Conservation (phyloP, 805 yeast species). For the Candida montana region DNA sequence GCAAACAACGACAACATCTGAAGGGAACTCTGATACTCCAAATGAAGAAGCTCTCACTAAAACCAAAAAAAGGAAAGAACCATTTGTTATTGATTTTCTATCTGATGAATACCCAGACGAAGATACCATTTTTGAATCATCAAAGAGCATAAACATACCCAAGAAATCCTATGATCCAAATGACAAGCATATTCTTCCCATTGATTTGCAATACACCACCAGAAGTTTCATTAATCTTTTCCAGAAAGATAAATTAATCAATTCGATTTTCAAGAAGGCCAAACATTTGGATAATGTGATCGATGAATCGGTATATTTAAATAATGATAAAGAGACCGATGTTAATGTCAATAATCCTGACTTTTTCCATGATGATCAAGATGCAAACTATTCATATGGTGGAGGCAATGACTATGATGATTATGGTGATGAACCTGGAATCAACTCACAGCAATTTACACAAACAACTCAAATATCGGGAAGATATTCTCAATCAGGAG, state of each 20-base stretch:
- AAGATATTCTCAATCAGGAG: conserved; percentile 22
- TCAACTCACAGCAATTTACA: conserved; percentile 14
- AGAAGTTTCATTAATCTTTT: conserved; percentile 61
- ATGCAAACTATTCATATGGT: conserved; percentile 20
- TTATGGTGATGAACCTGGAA: conserved; percentile 27
- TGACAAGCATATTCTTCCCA: conserved; percentile 54
- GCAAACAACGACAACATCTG: background rate
- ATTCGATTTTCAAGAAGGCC: conserved; percentile 28
- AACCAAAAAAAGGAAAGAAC: conserved; percentile 23
- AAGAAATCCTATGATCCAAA: conserved; percentile 36
- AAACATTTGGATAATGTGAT: conserved; percentile 31
- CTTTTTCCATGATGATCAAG: conserved; percentile 31
- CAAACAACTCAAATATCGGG: conserved; percentile 19
- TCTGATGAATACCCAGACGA: conserved; percentile 28
- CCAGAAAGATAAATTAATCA: conserved; percentile 53
- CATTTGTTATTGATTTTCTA: conserved; percentile 39
- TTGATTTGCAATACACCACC: conserved; percentile 69
- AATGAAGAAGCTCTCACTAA: background rate
- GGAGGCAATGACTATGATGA: conserved; percentile 25
- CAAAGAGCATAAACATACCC: conserved; percentile 31
- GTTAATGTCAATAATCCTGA: conserved; percentile 30
- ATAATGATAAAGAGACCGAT: conserved; percentile 30
- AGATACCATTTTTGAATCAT: conserved; percentile 34
- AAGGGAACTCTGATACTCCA: no score
- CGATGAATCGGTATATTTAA: conserved; percentile 69